These are phyloP conservation scores for Nemania diffusa DNA, from an alignment of 2,329 filamentous ascomycete genomes.

Conservation along the genomic window DNA sequence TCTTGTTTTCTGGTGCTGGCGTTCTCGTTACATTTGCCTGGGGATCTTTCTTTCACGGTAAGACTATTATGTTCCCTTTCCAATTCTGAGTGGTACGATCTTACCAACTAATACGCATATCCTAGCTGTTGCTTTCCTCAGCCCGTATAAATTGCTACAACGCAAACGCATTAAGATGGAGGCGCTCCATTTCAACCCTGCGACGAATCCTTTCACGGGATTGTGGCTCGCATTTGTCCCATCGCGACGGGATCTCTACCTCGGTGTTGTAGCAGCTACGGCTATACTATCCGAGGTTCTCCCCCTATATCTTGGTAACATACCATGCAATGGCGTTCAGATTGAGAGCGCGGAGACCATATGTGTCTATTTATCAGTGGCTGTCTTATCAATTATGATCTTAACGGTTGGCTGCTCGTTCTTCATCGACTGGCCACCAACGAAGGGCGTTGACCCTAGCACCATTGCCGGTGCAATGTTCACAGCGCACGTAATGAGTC, in stretches of 20 bases:
- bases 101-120: constrained; percentile 11
- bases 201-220: constrained; percentile 59
- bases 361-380: constrained; percentile 54
- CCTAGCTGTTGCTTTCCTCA: constrained; percentile 57
- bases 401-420: constrained; percentile 54
- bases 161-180: constrained; percentile 51
- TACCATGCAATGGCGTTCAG: constrained; percentile 58
- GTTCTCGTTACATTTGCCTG: constrained; percentile 51
- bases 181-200: constrained; percentile 53
- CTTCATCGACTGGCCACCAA: constrained; percentile 54
- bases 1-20: constrained; percentile 51
- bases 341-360: constrained; percentile 53
- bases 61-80: constrained; percentile 17
- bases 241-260: constrained; percentile 51
- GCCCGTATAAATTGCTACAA: constrained; percentile 57
- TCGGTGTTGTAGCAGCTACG: constrained; percentile 54
- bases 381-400: constrained; percentile 57
- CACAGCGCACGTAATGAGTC: constrained; percentile 38
- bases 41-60: constrained; percentile 51
- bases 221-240: constrained; percentile 52
- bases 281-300: constrained; percentile 61
- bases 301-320: constrained; percentile 61
- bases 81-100: neutral
- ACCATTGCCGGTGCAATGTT: constrained; percentile 59
- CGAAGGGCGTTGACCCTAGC: constrained; percentile 59